Percentiles rank a stretch among this genome's conserved stretches.
Conservation (phyloP, 306 rosid genomes). For the Sophora flavescens region DNA sequence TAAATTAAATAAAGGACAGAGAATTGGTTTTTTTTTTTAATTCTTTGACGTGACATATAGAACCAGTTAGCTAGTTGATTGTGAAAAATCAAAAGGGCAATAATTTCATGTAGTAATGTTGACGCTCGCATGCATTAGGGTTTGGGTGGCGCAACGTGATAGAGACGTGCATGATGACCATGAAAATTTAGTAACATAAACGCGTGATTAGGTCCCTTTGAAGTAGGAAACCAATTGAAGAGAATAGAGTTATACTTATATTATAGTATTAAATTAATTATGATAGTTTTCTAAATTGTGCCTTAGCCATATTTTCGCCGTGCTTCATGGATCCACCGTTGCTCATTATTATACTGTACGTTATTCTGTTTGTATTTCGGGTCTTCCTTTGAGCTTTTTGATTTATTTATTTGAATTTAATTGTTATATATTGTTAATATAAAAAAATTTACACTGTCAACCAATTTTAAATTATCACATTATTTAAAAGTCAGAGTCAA, state of each 20-base stretch:
- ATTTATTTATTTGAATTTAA: background rate
- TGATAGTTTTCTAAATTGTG: background rate
- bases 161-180: constrained; percentile 83
- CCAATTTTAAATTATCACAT: too few relatives aligned
- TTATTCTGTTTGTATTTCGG: background rate
- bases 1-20: constrained; percentile 9
- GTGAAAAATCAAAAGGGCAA: constrained; percentile 47
- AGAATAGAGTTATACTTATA: constrained; percentile 1
- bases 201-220: constrained; percentile 43
- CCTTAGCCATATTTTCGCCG: constrained; percentile 72
- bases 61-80: constrained; percentile 34
- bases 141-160: constrained; percentile 75
- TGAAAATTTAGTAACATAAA: constrained; percentile 40
- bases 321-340: constrained; percentile 70
- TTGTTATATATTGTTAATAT: too few relatives aligned
- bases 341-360: constrained; percentile 38
- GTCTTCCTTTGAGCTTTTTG: background rate
- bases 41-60: constrained; percentile 37
- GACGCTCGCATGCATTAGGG: constrained; percentile 63
- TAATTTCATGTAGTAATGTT: constrained; percentile 57
- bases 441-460: too few relatives aligned
- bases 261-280: background rate
- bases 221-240: constrained; percentile 21
- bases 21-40: constrained; percentile 8
- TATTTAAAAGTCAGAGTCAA: too few relatives aligned